Base-by-base conservation (phyloP, 2,329 filamentous ascomycete genomes). In the Phaeosphaeria sp. region DNA sequence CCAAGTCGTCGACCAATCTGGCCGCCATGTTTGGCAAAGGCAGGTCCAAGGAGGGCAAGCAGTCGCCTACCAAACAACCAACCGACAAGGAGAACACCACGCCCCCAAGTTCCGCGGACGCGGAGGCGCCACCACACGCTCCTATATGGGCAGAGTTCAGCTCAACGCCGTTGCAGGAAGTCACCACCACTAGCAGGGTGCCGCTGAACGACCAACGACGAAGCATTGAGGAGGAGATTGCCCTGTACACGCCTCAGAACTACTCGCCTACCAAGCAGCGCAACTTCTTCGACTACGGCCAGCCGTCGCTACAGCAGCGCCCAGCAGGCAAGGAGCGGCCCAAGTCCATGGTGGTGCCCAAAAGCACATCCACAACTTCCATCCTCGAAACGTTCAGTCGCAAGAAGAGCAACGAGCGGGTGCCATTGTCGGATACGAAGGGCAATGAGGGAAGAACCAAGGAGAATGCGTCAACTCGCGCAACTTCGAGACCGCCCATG, bases 71-170 rank as follows among this genome's bases (percentile, higher is more conserved):
- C 40, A 71, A 71, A 52, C 61, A 59, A 39, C 76, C 79, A 25
- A 89, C 86, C 68, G 89, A 94, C 75, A 96, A 96, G 78, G 93
- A 97, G 77, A 97, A 97, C 74, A 85, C 84, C 53, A 89, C 86
- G 30, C 91, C 91, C 3, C 80, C 82, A 1, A 78, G 81, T 56
- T 81, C 80, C 3, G 73, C 80, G 13, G 78, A 80, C 42, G 78
- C 80, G 1, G 70, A 78, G 21, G 68, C 67, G 5, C 72, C 72
- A 7, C 64, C 78, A 9, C 82, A 85, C 18, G 87, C 90, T 1
- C 92, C 93, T 22, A 93, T 94, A 55, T 97, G 91, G 82, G 87
- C 91, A 15, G 89, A 95, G 69, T 95, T 94, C 73, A 79, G 83
- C 55, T 78, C 79, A 43, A 71, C 75, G 46, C 61, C 64, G 24